These are phyloP conservation scores for Nitzschia sp. DNA, from an alignment of 108 stramenopile species.

Conservation along the genomic window DNA sequence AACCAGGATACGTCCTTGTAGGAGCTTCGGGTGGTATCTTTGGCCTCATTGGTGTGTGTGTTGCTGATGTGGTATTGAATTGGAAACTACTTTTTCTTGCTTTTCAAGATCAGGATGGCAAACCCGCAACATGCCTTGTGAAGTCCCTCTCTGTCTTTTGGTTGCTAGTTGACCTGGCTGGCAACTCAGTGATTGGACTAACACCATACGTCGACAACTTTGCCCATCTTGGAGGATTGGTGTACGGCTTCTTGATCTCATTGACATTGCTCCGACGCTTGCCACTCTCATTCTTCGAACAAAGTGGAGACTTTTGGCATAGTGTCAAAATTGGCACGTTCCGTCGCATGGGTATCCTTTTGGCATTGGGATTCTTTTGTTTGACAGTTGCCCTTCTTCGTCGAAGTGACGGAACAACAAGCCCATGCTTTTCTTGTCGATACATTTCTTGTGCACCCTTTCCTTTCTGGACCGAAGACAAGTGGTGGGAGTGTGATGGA, in stretches of 20 bases:
- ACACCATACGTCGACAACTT: constrained; percentile 86
- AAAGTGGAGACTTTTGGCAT: constrained; percentile 30
- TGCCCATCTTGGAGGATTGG: constrained; percentile 71
- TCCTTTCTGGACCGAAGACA: constrained; percentile 67
- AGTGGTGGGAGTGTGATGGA: constrained; percentile 87
- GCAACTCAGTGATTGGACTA: constrained; percentile 73
- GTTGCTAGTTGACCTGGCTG: constrained; percentile 65
- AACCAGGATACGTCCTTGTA: constrained; percentile 78
- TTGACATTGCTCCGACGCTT: constrained; percentile 64
- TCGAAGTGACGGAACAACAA: constrained; percentile 49
- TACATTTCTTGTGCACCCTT: constrained; percentile 74
- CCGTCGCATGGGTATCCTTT: constrained; percentile 53
- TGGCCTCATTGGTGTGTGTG: constrained; percentile 83
- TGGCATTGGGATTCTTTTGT: constrained; percentile 53
- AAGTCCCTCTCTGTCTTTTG: constrained; percentile 38
- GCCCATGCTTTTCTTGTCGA: constrained; percentile 61
- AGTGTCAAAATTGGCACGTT: constrained; percentile 37
- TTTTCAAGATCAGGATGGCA: constrained; percentile 17
- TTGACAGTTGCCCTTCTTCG: constrained; percentile 52
- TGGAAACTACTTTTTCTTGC: constrained; percentile 64
- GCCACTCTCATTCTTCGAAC: constrained; percentile 59
- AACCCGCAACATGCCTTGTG: constrained; percentile 1
- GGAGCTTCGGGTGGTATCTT: constrained; percentile 95
- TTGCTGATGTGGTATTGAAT: constrained; percentile 88
- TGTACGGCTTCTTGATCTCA: constrained; percentile 75